Evolutionary conservation across 2,329 filamentous ascomycete genomes (phyloP).

Genomic region (Cladophialophora psammophila): DNA sequence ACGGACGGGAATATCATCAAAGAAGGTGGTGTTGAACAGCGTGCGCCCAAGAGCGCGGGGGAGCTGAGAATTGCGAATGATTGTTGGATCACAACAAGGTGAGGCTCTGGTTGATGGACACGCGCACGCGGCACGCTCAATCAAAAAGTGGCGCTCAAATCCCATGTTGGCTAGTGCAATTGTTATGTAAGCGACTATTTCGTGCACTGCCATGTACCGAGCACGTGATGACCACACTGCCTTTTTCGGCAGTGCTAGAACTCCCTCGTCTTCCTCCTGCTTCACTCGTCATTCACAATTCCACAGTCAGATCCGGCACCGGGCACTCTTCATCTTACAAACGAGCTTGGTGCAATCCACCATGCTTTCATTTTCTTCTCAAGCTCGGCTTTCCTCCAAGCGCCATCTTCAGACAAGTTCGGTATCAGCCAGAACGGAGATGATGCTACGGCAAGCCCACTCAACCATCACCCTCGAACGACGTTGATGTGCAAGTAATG

Average conservation of each 20-base stretch:
- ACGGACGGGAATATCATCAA: slow-evolving; percentile 40
- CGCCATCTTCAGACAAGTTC: no score
- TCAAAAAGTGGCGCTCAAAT: not conserved
- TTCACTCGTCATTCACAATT: no score
- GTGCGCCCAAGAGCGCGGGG: not conserved
- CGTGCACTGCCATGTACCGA: not conserved
- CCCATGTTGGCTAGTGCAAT: not conserved
- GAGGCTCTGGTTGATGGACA: not conserved
- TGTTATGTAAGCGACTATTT: not conserved
- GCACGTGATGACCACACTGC: not conserved
- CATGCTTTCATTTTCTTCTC: no score
- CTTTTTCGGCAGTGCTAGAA: not conserved
- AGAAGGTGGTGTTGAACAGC: not conserved
- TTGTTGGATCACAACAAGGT: not conserved
- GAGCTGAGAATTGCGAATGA: not conserved
- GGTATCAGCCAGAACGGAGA: no score
- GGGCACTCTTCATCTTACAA: no score
- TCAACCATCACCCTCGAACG: not conserved
- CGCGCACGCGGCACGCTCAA: not conserved
- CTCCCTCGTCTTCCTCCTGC: no score
- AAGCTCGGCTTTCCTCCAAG: no score
- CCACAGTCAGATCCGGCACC: no score
- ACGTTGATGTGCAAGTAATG: not conserved
- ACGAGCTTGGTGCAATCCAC: no score
- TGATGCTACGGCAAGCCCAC: not conserved